Evolutionary conservation across 106 monocot species (phyloP), one percentile per base, ranked within the genome.

Genomic region (Dioscorea alata): DNA sequence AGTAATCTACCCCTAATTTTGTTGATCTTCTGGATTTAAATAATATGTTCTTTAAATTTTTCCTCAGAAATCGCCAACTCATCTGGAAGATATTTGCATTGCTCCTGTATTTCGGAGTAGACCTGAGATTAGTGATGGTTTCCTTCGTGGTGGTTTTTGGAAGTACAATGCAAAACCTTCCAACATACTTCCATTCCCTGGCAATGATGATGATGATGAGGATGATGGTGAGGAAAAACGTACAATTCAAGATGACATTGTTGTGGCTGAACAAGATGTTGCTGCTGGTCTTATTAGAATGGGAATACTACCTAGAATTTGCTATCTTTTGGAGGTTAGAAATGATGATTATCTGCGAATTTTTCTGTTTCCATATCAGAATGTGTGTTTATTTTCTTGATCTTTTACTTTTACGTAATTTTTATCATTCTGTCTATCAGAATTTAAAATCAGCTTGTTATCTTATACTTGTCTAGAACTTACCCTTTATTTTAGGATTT

Each of bases 121-220:
- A 60, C 85, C 92, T 53, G 87, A 93, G 33, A 59, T 83, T 48
- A 69, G 83, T 79, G 56, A 61, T 69, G 89, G 93, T 66, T 93
- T 87, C 83, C 81, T 99, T 83, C 84, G 75, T 61, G 90, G 92
- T 70, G 99, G 99, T 62, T 93, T 85, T 71, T 99, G 99, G 99
- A 99, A 99, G 65, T 99, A 93, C 75, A 99, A 73, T 63, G 79
- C 90, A 77, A 99, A 99, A 56, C 73, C 85, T 67, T 90, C 92
- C 61, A 90, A 93, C 67, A 81, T 99, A 48, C 64, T 87, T 16
- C 87, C 75, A 64, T 75, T 42, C 42, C 42, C 64, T 24, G 70
- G 20, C 71, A 71, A 78, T 25, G 72, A 76, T 52, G 50, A 73
- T 53, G 79, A 73, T 53, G 79, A 73, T 24, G 73, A 88, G 64